Evolutionary conservation across 2,329 filamentous ascomycete species (phyloP).

Genomic region (Sporothrix curviconia): DNA sequence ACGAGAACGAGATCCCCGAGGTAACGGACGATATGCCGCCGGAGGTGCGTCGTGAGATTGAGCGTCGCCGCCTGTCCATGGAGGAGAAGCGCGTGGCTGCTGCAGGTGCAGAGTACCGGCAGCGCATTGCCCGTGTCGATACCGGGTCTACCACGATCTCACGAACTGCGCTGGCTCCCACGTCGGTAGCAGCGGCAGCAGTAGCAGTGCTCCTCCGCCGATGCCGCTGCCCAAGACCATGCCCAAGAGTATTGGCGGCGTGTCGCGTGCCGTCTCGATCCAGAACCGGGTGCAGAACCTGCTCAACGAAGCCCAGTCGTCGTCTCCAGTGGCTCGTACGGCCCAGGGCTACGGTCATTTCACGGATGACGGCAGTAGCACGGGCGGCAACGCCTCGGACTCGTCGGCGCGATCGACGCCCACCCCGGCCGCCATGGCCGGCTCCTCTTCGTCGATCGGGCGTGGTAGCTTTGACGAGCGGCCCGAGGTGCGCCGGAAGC

Average conservation of each 20-base stretch:
- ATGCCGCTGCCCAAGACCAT: constrained; percentile 32
- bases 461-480: constrained; percentile 17
- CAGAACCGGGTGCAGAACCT: constrained; percentile 85
- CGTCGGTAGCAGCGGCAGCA: no score
- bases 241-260: constrained; percentile 51
- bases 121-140: constrained; percentile 61
- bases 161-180: background rate
- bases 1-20: constrained; percentile 57
- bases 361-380: constrained; percentile 37
- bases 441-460: constrained; percentile 23
- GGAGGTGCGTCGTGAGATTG: constrained; percentile 83
- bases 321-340: constrained; percentile 55
- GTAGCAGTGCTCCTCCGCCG: constrained; percentile 24
- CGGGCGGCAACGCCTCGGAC: constrained; percentile 22
- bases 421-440: constrained; percentile 17
- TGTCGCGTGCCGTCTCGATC: constrained; percentile 71
- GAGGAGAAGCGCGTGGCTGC: constrained; percentile 87
- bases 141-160: constrained; percentile 29
- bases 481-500: constrained; percentile 15
- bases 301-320: constrained; percentile 66
- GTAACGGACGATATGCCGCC: constrained; percentile 70
- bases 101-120: constrained; percentile 81
- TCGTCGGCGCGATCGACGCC: background rate
- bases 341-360: constrained; percentile 88
- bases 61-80: constrained; percentile 71